Evolutionary conservation across 2,329 filamentous ascomycete genomes (phyloP).

Genomic region (Colletotrichum acutatum): DNA sequence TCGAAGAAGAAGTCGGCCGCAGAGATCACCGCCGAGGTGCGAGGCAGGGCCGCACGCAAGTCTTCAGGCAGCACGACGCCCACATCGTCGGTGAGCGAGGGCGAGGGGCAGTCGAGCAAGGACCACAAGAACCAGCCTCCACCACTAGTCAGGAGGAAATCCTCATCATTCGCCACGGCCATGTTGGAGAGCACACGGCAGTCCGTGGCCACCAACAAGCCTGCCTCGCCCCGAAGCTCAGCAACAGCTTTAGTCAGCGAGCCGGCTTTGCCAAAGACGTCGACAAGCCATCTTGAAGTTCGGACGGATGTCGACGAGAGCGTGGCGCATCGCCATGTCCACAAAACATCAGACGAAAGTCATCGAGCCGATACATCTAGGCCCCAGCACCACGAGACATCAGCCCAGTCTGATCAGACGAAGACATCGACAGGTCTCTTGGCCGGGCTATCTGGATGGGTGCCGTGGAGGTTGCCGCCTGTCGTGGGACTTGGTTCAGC

Average conservation of each 20-base stretch:
- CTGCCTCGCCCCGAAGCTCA: constrained; percentile 46
- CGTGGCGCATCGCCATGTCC: constrained; percentile 31
- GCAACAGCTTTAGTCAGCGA: constrained; percentile 61
- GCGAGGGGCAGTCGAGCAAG: constrained; percentile 41
- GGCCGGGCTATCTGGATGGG: constrained; percentile 56
- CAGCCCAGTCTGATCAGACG: constrained; percentile 38
- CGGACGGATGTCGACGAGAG: constrained; percentile 48
- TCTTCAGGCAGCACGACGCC: constrained; percentile 46
- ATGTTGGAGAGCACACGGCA: constrained; percentile 49
- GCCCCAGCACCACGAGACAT: constrained; percentile 42
- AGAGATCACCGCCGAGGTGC: constrained; percentile 65
- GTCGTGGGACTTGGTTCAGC: constrained; percentile 36
- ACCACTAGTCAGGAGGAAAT: constrained; percentile 27
- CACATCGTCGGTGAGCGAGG: constrained; percentile 44
- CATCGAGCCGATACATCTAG: constrained; percentile 39
- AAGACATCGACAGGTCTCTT: constrained; percentile 42
- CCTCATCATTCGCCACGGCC: constrained; percentile 52
- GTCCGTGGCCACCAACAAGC: constrained; percentile 42
- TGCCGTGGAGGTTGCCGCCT: constrained; percentile 54
- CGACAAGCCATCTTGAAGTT: constrained; percentile 61
- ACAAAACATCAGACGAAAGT: constrained; percentile 31
- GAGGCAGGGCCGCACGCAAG: constrained; percentile 57
- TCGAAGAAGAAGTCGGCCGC: constrained; percentile 69
- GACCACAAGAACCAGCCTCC: constrained; percentile 28
- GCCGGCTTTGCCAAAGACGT: constrained; percentile 68